Base-by-base conservation (phyloP, 2,329 filamentous ascomycete genomes). In the Monilinia fructigena region DNA sequence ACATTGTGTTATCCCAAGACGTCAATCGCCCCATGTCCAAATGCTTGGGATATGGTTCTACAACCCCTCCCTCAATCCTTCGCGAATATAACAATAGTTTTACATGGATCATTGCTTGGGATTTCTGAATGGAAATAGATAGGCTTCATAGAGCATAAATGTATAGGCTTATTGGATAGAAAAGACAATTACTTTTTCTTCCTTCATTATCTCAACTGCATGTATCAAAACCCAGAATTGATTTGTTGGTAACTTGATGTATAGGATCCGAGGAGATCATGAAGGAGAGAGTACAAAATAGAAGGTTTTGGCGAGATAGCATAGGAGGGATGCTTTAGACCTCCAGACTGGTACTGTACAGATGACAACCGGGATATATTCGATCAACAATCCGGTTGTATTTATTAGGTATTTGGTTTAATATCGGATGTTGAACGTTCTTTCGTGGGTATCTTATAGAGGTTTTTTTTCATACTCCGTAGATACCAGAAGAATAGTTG, bases 221-320 rank as follows among this genome's bases (percentile, higher is more conserved):
- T 35, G 31, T 8, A 35, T 35, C 31, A 35, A 35, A 35, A 35
- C 31, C 31, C 31, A 5, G 31, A 35, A 7, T 35, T 7, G n/a
- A 16, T 55, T 18, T 55, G 35, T 16, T 5, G 35, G 54, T 16
- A 55, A 38, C 12, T 40, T 31, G 23, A 16, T 47, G 55, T 35
- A 20, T 45, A 38, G 28, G 50, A 42, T 42, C 48, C 12, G 38
- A 45, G 50, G 5, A 35, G 38, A 55, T 63, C 50, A 45, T 23
- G 8, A 55, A n/a, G 50, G 31, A 45, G 61, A 55, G 16, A 28
- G 31, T 11, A 20, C 55, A 28, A 35, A 35, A 47, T 47, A 47
- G 40, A 40, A 58, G 20, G 20, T 48, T 60, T 60, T 63, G 50
- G 50, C 61, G 48, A 55, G 48, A 63, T 45, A 47, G 40, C 28